Evolutionary conservation across 192 early-diverging fungal genomes (phyloP).

Genomic region (Dissophora globulifera): DNA sequence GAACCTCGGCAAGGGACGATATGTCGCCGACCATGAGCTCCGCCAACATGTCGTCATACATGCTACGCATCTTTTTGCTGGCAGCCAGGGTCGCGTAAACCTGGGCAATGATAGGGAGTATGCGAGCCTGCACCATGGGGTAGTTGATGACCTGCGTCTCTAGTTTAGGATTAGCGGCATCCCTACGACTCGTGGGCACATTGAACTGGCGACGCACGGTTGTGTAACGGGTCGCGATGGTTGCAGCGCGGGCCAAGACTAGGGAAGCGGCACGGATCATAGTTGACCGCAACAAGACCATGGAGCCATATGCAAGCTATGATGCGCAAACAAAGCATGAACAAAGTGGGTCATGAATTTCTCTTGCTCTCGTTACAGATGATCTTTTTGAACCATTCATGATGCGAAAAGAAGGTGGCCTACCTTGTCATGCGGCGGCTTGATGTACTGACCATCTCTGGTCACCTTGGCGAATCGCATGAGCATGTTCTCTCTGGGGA

Average conservation of each 20-base stretch:
- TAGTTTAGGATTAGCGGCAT: constrained; percentile 23
- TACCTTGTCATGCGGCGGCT: constrained; percentile 70
- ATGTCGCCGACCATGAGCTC: constrained; percentile 64
- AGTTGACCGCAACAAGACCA: constrained; percentile 78
- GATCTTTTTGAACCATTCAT: no score
- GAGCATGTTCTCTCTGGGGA: constrained; percentile 84
- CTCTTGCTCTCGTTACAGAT: no score
- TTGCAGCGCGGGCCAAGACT: constrained; percentile 68
- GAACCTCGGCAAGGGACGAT: constrained; percentile 69
- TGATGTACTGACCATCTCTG: constrained; percentile 70
- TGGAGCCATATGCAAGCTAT: constrained; percentile 80
- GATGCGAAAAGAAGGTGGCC: background rate
- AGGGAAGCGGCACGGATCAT: constrained; percentile 70
- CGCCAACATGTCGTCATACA: constrained; percentile 65
- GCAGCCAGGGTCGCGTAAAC: constrained; percentile 73
- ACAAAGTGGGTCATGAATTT: background rate
- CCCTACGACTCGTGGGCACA: constrained; percentile 35
- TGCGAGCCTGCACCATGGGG: constrained; percentile 72
- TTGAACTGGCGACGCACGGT: constrained; percentile 77
- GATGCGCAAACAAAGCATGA: background rate
- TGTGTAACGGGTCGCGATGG: constrained; percentile 71
- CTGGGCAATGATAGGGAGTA: constrained; percentile 71
- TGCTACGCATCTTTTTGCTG: constrained; percentile 56
- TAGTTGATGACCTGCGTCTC: constrained; percentile 80
- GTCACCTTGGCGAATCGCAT: constrained; percentile 84